Percentiles rank a stretch among this genome's conserved stretches.
Conservation (phyloP, 371 early-diverging fungal genomes). For the Rozella allomycis region DNA sequence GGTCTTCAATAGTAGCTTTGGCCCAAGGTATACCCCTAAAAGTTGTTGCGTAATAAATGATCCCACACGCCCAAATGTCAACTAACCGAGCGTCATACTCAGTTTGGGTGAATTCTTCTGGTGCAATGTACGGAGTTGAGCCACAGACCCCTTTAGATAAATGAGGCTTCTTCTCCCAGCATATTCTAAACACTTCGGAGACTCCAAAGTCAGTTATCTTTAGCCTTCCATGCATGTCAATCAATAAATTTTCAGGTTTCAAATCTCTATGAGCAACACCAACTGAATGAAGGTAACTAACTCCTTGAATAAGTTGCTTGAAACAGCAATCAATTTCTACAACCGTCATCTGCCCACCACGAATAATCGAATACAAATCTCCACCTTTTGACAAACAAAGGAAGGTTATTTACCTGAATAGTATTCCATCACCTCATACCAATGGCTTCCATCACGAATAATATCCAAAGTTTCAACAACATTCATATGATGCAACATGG, state of each 20-base stretch:
- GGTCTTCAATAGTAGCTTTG: conserved; percentile 37
- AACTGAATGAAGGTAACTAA: conserved; percentile 67
- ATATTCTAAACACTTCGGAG: conserved; percentile 55
- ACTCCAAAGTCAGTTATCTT: conserved; percentile 97
- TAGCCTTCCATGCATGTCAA: conserved; percentile 52
- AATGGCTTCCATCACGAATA: conserved; percentile 49
- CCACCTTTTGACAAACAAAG: conserved; percentile 46
- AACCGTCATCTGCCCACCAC: conserved; percentile 44
- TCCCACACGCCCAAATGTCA: conserved; percentile 65
- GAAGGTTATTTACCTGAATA: background rate
- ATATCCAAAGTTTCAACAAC: conserved; percentile 67
- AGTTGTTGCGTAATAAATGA: conserved; percentile 56
- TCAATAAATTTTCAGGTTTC: conserved; percentile 57
- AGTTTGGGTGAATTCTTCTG: conserved; percentile 48
- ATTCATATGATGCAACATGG: conserved; percentile 61
- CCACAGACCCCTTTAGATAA: conserved; percentile 36
- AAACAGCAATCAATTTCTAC: conserved; percentile 59
- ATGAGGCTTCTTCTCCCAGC: conserved; percentile 2
- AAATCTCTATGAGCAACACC: conserved; percentile 75
- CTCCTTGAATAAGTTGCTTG: conserved; percentile 72
- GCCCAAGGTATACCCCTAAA: conserved; percentile 53
- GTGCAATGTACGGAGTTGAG: conserved; percentile 75
- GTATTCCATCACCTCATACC: conserved; percentile 85
- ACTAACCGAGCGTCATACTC: conserved; percentile 56
- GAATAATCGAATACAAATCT: conserved; percentile 51